Base-by-base conservation (phyloP, 306 rosid species). In the Cicer cuneatum region DNA sequence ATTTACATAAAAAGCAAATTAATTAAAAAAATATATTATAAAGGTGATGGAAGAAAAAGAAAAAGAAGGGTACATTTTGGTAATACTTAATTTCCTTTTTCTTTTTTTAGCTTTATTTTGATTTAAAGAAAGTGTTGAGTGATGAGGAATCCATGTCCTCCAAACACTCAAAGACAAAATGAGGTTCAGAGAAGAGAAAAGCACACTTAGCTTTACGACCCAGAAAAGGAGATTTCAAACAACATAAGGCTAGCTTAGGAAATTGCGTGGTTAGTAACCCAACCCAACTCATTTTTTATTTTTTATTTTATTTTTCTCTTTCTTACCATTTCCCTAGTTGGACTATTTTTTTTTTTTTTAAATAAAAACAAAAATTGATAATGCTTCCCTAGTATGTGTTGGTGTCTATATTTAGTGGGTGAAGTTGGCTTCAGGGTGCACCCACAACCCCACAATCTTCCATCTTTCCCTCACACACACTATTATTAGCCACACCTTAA, bases 161-260 rank as follows among this genome's bases (percentile, higher is more conserved):
- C 98, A 94, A 94, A 85, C 99, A 85, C 97, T 87, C 41, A 7
- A 74, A 81, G 93, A 94, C 99, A 94, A 94, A 90, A 89, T 56
- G 90, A 83, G 90, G 42, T 91, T 88, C 95, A 85, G 96, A 85
- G 85, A 80, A 69, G 75, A 86, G 91, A 88, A 91, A 91, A 88
- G 95, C 88, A 89, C 77, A 76, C 81, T 69, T 83, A 69, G 87
- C 99, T 92, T 94, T 92, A 86, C 83, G 89, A 94, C 92, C 87
- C 90, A 90, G 96, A 92, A 92, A 94, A 90, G 90, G 93, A 92
- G 93, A 75, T 87, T 92, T 92, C 96, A 92, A 90, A 90, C 90
- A 82, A 83, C 87, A 48, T 83, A 83, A 84, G 90, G 75, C 84
- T 85, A 73, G 88, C 97, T 87, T 88, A 83, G 94, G 98, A 90